phyloP scores from a whole-genome alignment of 371 early-diverging fungal genomes.

The Saksenaea vasiformis region DNA sequence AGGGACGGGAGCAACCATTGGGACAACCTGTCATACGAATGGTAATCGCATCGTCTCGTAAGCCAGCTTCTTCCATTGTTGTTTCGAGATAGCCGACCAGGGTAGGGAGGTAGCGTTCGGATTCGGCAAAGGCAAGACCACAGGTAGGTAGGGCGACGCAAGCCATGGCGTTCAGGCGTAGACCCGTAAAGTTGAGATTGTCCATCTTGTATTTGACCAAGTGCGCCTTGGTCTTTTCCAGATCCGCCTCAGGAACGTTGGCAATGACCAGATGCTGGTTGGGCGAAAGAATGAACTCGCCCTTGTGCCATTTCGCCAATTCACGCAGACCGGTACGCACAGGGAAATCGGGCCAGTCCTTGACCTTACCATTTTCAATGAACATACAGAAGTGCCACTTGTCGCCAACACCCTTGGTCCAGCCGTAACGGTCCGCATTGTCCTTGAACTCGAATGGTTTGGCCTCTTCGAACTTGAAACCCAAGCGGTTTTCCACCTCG shows the following conservation, averaged over 20 bases:
- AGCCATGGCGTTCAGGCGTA: conserved; percentile 91
- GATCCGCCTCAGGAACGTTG: conserved; percentile 72
- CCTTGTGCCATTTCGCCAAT: conserved; percentile 76
- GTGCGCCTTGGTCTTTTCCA: conserved; percentile 69
- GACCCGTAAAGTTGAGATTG: conserved; percentile 75
- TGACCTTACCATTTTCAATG: conserved; percentile 90
- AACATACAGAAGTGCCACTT: conserved; percentile 88
- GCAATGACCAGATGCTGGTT: conserved; percentile 90
- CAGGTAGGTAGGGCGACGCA: conserved; percentile 95
- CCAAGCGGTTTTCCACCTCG: conserved; percentile 81
- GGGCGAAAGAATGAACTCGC: conserved; percentile 86
- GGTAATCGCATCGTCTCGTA: conserved; percentile 85
- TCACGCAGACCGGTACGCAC: conserved; percentile 81
- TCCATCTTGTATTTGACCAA: conserved; percentile 80
- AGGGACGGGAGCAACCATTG: conserved; percentile 94
- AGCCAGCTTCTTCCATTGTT: conserved; percentile 76
- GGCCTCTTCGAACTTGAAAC: conserved; percentile 67
- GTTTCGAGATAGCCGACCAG: conserved; percentile 79
- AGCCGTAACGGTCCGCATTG: conserved; percentile 94
- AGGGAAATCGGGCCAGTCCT: conserved; percentile 78
- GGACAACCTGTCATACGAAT: conserved; percentile 98
- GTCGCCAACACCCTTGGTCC: conserved; percentile 74
- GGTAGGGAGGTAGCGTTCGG: conserved; percentile 90
- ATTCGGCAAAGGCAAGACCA: conserved; percentile 94
- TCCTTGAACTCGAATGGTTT: conserved; percentile 73